Evolutionary conservation across 2,329 filamentous ascomycete species (phyloP), one percentile per base, ranked within the genome.

Genomic region (Trichothecium roseum): DNA sequence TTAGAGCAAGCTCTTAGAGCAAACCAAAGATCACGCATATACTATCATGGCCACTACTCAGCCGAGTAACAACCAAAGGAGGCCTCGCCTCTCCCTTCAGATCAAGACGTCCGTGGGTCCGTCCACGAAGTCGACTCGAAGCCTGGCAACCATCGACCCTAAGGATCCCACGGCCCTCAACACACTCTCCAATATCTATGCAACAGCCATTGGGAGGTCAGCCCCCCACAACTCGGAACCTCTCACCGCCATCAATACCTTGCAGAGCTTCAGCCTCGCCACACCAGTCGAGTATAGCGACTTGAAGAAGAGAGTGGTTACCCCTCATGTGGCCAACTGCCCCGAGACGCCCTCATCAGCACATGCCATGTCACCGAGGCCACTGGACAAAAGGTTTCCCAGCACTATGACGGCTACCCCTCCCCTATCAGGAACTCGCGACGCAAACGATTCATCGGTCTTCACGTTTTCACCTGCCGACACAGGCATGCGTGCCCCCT

Each of bases 131-230:
- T 52, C 62, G 16, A 42, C 46, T 13, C 46, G 51, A 40, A 50
- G 48, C 32, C 20, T 24, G 10, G 54, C 52, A 36, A 38, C 48
- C 28, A 45, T 71, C 28, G 68, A 78, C 45, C 68, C 72, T 20
- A 69, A 63, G 39, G 77, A 75, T 22, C 72, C 74, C 4, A 80
- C 76, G 2, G 62, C 73, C 16, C 78, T 78, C 58, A 80, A 80
- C 55, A 80, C 76, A 3, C 64, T 80, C 28, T 77, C 74, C 36
- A 80, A 80, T 54, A 69, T 74, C 40, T 80, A 80, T 47, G 68
- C 71, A 18, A 72, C 70, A 3, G 71, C 74, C 40, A 76, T 80
- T 36, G 74, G 76, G 53, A 68, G 72, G 32, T 66, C 70, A 18
- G 68, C 71, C 2, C 62, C 63, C 29, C 14, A 12, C n/a, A 22